A percentile compares a stretch with the other conserved stretches of the same genome.
Evolutionary conservation across 805 yeast genomes (phyloP).

Genomic region (Yarrowia phangngaensis): DNA sequence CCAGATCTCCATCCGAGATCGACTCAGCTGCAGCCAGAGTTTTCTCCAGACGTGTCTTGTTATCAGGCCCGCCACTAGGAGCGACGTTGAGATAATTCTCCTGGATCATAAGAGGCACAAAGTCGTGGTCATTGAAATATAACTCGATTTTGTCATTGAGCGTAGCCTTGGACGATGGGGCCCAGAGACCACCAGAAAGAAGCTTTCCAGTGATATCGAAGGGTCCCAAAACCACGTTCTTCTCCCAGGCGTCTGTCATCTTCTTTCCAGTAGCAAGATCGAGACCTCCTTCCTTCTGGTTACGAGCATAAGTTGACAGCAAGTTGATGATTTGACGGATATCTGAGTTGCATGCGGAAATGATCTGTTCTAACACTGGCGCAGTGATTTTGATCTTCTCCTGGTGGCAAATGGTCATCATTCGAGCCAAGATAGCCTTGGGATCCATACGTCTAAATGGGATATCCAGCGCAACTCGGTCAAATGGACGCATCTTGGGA

Average conservation of each 20-base stretch:
- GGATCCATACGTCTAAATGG: constrained; percentile 89
- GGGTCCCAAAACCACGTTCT: constrained; percentile 84
- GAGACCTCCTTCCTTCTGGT: constrained; percentile 52
- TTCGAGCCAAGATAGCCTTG: constrained; percentile 69
- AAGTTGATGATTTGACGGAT: constrained; percentile 91
- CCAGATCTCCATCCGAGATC: constrained; percentile 78
- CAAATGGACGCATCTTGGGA: constrained; percentile 96
- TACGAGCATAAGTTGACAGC: constrained; percentile 75
- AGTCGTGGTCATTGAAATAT: constrained; percentile 90
- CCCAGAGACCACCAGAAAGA: constrained; percentile 57
- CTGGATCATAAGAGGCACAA: constrained; percentile 92
- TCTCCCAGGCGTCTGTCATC: constrained; percentile 73
- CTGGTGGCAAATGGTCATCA: constrained; percentile 84
- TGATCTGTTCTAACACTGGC: constrained; percentile 74
- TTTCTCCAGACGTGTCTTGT: constrained; percentile 14
- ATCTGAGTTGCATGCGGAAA: constrained; percentile 81
- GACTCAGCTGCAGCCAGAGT: constrained; percentile 68
- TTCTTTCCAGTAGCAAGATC: constrained; percentile 59
- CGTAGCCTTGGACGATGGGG: constrained; percentile 50
- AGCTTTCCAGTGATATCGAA: constrained; percentile 79
- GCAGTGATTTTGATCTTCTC: constrained; percentile 81
- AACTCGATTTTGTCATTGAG: constrained; percentile 80
- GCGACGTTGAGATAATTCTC: constrained; percentile 77
- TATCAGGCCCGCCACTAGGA: constrained; percentile 44
- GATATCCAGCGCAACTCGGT: constrained; percentile 70